Evolutionary conservation across 2,329 filamentous ascomycete genomes (phyloP), one percentile per base, ranked within the genome.

Genomic region (Trichophyton verrucosum): DNA sequence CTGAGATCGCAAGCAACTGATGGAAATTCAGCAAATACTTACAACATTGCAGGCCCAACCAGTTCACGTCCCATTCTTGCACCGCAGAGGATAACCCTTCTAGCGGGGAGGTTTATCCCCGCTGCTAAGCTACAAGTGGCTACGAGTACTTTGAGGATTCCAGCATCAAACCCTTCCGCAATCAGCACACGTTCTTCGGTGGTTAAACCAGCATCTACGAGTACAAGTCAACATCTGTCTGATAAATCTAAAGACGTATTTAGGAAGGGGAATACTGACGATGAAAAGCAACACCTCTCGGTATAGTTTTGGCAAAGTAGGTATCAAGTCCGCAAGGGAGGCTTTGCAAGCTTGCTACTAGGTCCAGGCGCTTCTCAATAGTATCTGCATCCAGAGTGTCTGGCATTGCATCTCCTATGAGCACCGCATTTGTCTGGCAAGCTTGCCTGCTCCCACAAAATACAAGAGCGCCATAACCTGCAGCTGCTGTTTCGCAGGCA

Each of bases 71-170:
- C 88, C 86, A 91, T 90, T 46, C 85, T 81, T 33, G 86, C 87
- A 63, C 84, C 86, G 68, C 89, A 87, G 27, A 89, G 78, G 62
- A 91, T 89, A 0, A 91, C 88, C 65, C 88, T 78, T 59, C 88
- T 79, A 6, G 88, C 88, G 13, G 78, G 78, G 17, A 91, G 75
- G 71, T 91, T 91, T 62, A 91, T 89, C n/a, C 88, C 88, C 13
- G 87, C 88, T n/a, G 88, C 88, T 61, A 91, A 79, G 69, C 86
- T 89, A 67, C 87, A 90, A 1, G 88, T 91, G 42, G 88, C 88
- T 15, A 89, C 83, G 59, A 89, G 85, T 0, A 89, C 82, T 65
- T 86, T 86, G 17, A 91, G 70, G 3, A 81, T 76, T 0, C 87
- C 86, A 44, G 75, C 71, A 68, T 91, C 87, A 65, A 89, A 91